A percentile compares a stretch with the other conserved stretches of the same genome.
phyloP scores from a whole-genome alignment of 495 filamentous ascomycete genomes.

The Trichocladium uniseriatum region DNA sequence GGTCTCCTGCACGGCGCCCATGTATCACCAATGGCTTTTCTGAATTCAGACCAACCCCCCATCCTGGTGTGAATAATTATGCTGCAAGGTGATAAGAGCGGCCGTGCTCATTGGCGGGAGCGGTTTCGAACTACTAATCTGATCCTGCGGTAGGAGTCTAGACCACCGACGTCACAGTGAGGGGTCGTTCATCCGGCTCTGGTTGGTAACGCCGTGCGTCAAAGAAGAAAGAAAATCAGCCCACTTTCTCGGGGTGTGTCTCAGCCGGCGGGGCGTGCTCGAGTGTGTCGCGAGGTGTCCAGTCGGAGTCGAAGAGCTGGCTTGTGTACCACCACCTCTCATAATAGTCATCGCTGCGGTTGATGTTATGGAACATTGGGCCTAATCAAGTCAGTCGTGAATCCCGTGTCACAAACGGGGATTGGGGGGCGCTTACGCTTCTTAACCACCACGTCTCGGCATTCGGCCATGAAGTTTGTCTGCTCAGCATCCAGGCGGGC shows the following conservation, averaged over 20 bases:
- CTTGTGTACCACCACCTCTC: constrained; percentile 30
- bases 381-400: background rate
- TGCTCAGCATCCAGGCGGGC: constrained; percentile 29
- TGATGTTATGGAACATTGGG: constrained; percentile 20
- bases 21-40: constrained; percentile 20
- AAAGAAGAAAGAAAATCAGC: constrained; percentile 12
- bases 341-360: constrained; percentile 26
- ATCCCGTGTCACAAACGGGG: background rate
- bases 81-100: constrained; percentile 26
- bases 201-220: no score
- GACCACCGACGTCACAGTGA: constrained; percentile 14
- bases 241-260: constrained; percentile 15
- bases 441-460: constrained; percentile 20
- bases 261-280: constrained; percentile 26
- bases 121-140: constrained; percentile 20
- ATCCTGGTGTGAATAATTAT: constrained; percentile 8
- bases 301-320: constrained; percentile 32
- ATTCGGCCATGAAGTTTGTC: constrained; percentile 26
- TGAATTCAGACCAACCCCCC: constrained; percentile 13
- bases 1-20: constrained; percentile 18
- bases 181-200: no score
- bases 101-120: constrained; percentile 17
- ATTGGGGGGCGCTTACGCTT: constrained; percentile 19
- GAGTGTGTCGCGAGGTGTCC: constrained; percentile 29
- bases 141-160: constrained; percentile 13